Conservation (phyloP, 768 basidiomycete species). For the Boletus rex-veris region DNA sequence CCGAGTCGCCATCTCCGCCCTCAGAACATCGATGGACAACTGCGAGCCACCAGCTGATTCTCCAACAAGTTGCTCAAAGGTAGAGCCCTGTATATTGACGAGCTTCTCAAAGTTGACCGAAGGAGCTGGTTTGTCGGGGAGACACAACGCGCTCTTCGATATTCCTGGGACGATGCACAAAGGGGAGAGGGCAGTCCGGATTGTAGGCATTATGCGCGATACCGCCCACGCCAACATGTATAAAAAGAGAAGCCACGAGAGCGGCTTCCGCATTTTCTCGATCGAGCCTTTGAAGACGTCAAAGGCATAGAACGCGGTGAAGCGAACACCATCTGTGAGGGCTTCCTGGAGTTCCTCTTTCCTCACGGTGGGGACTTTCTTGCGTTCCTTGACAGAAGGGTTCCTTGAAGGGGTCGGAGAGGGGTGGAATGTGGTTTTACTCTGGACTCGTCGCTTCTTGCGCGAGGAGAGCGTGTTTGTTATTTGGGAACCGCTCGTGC, state of each 20-base stretch:
- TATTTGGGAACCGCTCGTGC: slow-evolving; percentile 4
- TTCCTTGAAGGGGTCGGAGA: slow-evolving; percentile 19
- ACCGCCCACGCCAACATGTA: slow-evolving; percentile 48
- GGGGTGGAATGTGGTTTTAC: slow-evolving; percentile 21
- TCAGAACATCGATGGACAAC: slow-evolving; percentile 66
- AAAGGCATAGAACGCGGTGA: slow-evolving; percentile 38
- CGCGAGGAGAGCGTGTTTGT: slow-evolving; percentile 18
- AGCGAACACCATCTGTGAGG: slow-evolving; percentile 22
- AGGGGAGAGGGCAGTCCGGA: slow-evolving; percentile 52
- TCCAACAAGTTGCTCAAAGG: slow-evolving; percentile 61
- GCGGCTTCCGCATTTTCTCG: slow-evolving; percentile 50
- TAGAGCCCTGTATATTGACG: slow-evolving; percentile 54
- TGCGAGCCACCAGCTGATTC: slow-evolving; percentile 56
- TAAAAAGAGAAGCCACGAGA: slow-evolving; percentile 51
- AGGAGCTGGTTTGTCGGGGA: slow-evolving; percentile 20
- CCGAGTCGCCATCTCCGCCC: slow-evolving; percentile 71
- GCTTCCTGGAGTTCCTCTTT: slow-evolving; percentile 23
- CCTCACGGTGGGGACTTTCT: slow-evolving; percentile 29
- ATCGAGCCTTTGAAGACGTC: slow-evolving; percentile 49
- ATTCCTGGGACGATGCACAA: slow-evolving; percentile 62
- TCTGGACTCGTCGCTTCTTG: slow-evolving; percentile 29
- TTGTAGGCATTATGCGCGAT: slow-evolving; percentile 36
- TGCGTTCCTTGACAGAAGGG: slow-evolving; percentile 22
- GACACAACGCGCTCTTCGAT: slow-evolving; percentile 46
- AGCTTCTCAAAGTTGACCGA: slow-evolving; percentile 59